Evolutionary conservation across 306 rosid species (phyloP), one percentile per base, ranked within the genome.

Genomic region (Rosa multiflora): DNA sequence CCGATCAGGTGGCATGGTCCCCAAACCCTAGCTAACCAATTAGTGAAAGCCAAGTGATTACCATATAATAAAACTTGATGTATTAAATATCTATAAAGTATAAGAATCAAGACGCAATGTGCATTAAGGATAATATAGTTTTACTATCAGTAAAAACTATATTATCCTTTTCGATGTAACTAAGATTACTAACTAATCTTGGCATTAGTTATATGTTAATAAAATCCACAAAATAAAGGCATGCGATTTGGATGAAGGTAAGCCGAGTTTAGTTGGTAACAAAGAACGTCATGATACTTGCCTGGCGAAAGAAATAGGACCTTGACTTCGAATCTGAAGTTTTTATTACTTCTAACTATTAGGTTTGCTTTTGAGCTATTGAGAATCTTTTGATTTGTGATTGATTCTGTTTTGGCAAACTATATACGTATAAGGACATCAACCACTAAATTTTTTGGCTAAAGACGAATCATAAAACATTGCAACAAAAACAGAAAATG

Each of bases 1-100:
- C 26, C 8, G 48, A 52, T 49, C 8, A 26, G 7, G 18, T 7
- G 29, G 76, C 73, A 42, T 17, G 47, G 47, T 67, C 23, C 47
- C 47, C 0, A 17, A 67, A 67, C 5, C 72, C 51, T 40, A 67
- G 17, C 42, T 20, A 18, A 32, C 64, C 76, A 72, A 52, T 51
- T 5, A 51, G 32, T 72, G 26, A 32, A 26, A 10, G 76, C 76
- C 76, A 51, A 72, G 76, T 51, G 73, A 52, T 35, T 73, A 20
- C 7, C 63, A 17, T 32, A 3, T 8, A 0, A 39, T 39, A 37
- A 73, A 15, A 10, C 37, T 48, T 73, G n/a, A 55, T 52, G 35
- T 10, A 2, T 20, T 29, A 2, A 29, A 10, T 26, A 61, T n/a
- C 4, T 59, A 42, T 14, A 55, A 74, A 53, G 52, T 10, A 56